Conservation (phyloP, 768 basidiomycete genomes). For the Trichaptum fuscoviolaceum region DNA sequence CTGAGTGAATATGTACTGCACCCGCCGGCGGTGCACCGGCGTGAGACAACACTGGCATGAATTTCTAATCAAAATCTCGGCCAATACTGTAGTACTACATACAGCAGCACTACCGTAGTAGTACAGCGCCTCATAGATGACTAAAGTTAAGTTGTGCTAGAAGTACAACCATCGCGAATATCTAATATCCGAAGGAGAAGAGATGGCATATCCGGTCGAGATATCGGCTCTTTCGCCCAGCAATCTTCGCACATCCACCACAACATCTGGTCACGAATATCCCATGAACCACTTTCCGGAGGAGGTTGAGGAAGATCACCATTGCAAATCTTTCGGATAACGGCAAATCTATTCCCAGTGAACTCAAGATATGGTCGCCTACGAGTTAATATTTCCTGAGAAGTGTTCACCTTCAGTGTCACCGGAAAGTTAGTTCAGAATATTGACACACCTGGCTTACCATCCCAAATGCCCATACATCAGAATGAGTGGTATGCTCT, state of each 20-base stretch:
- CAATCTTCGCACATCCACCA: neutral
- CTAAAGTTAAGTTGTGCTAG: neutral
- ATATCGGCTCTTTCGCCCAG: neutral
- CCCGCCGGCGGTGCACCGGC: too few relatives aligned
- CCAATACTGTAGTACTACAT: too few relatives aligned
- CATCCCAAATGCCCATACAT: neutral
- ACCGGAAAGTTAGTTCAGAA: neutral
- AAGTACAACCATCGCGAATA: neutral
- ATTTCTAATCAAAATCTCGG: too few relatives aligned
- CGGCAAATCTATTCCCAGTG: neutral
- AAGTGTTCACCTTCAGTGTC: neutral
- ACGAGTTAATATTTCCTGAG: neutral
- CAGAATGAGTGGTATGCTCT: neutral
- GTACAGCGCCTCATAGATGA: too few relatives aligned
- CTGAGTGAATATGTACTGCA: too few relatives aligned
- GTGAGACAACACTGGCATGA: too few relatives aligned
- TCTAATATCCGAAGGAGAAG: neutral
- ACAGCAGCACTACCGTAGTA: too few relatives aligned
- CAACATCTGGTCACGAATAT: neutral
- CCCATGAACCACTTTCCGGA: neutral
- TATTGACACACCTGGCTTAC: neutral
- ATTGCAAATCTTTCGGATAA: neutral
- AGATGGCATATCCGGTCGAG: neutral
- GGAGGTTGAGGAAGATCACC: neutral
- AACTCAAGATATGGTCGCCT: neutral